Percentiles rank a stretch among this genome's conserved stretches.
phyloP scores from a whole-genome alignment of 768 basidiomycete genomes.

The Boletus huronensis region DNA sequence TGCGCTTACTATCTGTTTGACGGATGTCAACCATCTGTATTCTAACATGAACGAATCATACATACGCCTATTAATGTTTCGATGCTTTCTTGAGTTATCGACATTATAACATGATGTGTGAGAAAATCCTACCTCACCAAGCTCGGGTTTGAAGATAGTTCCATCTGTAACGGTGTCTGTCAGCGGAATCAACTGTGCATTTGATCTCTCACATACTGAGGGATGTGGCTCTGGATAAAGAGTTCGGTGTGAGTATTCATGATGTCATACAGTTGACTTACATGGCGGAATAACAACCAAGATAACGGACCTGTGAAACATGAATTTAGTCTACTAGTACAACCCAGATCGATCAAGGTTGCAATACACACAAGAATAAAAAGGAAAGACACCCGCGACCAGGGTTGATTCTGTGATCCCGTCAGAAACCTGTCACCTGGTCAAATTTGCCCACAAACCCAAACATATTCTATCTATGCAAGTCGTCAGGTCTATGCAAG shows the following conservation, averaged over 20 bases:
- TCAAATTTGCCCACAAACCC: conserved; percentile 1
- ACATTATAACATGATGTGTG: not conserved
- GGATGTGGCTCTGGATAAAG: not conserved
- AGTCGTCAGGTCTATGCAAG: not conserved
- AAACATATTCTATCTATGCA: conserved; percentile 11
- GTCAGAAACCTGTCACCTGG: not conserved
- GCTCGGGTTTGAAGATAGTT: not conserved
- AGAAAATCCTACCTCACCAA: not conserved
- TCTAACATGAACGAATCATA: not conserved
- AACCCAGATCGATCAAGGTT: not conserved
- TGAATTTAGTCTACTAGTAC: not conserved
- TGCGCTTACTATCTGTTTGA: conserved; percentile 7
- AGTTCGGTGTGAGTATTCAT: too few species aligned
- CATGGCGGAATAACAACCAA: conserved; percentile 10
- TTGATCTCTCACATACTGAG: not conserved
- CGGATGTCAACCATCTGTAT: not conserved
- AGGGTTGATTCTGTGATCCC: not conserved
- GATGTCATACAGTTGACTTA: not conserved
- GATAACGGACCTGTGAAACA: conserved; percentile 8
- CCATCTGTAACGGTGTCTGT: not conserved
- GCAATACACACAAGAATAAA: conserved; percentile 8
- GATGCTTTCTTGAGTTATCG: not conserved
- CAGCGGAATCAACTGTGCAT: not conserved
- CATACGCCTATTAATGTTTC: not conserved
- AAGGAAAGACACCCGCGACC: conserved; percentile 10